Evolutionary conservation across 1,284 basidiomycete species (phyloP), one percentile per base, ranked within the genome.

Genomic region (Fereydounia khargensis): DNA sequence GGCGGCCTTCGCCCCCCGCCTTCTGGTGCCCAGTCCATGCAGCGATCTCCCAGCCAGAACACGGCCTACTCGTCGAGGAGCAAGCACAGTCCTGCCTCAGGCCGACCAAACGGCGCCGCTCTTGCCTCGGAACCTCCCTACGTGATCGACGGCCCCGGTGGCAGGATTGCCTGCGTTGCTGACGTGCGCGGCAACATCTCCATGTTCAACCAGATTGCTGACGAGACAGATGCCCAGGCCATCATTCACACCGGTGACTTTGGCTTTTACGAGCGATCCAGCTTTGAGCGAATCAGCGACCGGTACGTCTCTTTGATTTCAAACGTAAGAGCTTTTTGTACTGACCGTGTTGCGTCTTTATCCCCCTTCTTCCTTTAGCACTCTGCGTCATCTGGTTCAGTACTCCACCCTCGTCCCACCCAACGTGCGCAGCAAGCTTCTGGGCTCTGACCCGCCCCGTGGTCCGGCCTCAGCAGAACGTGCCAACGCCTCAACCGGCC

Each of bases 201-300:
- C 46, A 84, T 84, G 42, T 83, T 98, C 72, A 97, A 96, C 77
- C 84, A 89, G 73, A 85, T 96, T 49, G 92, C 92, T 24, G 81
- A 86, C 41, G 90, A 95, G 69, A 91, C 90, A n/a, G 84, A 86
- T 51, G 94, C 91, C 17, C 46, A 68, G 27, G 71, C 66, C 35
- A 87, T 98, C 77, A 89, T 99, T 57, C 94, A 98, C 77, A 96
- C 92, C 0, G 95, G 95, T 46, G 95, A 99, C 80, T 98, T 98
- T 85, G 95, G 95, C 47, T 96, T 98, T 79, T 95, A 95, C 78
- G 90, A 91, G 77, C 79, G 82, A 17, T 82, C 83, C 51, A 91
- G 87, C 75, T 80, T 95, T 42, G 87, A 87, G 30, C 82, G 89
- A 59, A 94, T 97, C 80, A 89, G 87, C 71, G 91, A 95, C 82